phyloP scores from a whole-genome alignment of 768 basidiomycete genomes.

The Boletus reticuloceps region DNA sequence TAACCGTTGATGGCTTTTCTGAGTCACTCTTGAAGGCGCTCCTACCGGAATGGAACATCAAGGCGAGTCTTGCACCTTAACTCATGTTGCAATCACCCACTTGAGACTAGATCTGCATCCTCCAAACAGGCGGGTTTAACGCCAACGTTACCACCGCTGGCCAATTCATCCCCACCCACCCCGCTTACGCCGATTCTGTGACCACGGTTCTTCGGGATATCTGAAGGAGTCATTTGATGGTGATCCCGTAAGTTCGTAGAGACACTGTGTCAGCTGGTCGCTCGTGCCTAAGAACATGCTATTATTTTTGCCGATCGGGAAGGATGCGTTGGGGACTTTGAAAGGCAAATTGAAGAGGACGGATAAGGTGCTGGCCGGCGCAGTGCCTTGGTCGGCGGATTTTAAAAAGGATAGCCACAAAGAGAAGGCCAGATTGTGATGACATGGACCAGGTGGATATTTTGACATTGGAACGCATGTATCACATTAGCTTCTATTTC shows the following conservation, averaged over 20 bases:
- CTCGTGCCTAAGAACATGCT: neutral
- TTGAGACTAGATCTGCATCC: slow-evolving; percentile 9
- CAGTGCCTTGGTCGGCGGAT: slow-evolving; percentile 5
- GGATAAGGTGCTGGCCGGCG: neutral
- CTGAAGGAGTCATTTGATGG: neutral
- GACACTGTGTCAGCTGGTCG: neutral
- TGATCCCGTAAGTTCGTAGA: slow-evolving; percentile 15
- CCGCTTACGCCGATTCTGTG: slow-evolving; percentile 8
- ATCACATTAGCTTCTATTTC: no score
- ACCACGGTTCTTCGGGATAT: no score
- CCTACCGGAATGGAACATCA: slow-evolving; percentile 17
- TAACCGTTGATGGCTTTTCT: no score
- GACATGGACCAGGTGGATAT: neutral
- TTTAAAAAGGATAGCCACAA: neutral
- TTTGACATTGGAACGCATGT: no score
- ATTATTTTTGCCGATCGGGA: slow-evolving; percentile 5
- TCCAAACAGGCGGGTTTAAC: slow-evolving; percentile 18
- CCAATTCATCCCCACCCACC: slow-evolving; percentile 1
- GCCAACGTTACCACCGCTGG: slow-evolving; percentile 4
- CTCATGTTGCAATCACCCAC: neutral
- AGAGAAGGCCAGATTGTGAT: neutral
- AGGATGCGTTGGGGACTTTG: slow-evolving; percentile 7
- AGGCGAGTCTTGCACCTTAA: neutral
- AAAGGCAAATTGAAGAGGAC: neutral
- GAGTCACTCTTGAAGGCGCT: slow-evolving; percentile 13